Base-by-base conservation (phyloP, 495 filamentous ascomycete genomes). In the Penicillium ucsense region DNA sequence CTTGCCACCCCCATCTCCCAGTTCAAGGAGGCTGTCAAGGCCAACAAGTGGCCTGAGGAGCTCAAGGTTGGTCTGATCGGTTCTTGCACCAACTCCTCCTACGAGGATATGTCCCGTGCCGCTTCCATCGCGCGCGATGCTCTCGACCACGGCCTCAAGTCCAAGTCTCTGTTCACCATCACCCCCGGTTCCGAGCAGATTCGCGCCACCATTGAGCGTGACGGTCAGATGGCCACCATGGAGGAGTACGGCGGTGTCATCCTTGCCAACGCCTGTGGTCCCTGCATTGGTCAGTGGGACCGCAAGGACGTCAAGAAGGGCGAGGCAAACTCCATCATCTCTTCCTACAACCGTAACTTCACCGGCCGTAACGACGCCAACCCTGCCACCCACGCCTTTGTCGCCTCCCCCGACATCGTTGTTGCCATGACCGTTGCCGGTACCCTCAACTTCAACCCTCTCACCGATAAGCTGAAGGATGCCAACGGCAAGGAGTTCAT, bases 281-380 rank as follows among this genome's bases (percentile, higher is more conserved):
- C 79, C 56, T 83, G 80, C 70, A 83, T 82, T 64, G 77, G 76
- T 49, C 92, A 98, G 73, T 98, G 92, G 92, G 89, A 95, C 68
- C 86, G 91, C 60, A 74, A 73, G 59, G 91, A 97, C 54, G 88
- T 96, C 35, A 88, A 90, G 79, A 97, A 98, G 82, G 94, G 94
- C 54, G 88, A 90, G 63, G 72, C 89, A 55, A 98, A 98, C 81
- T 91, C 89, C 11, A 95, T 95, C 69, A 78, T 95, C 64, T 94
- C 87, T 33, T 95, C 89, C 37, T 92, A 95, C 81, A 95, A 94
- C 81, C 89, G 92, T 72, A 99, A 99, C 81, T 99, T 99, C 77
- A 97, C 91, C 57, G 92, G 92, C 55, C 89, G 92, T 71, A 98
- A 98, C 72, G 92, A 98, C 60, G 92, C 91, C 57, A 99, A 99